Percentiles rank a stretch among this genome's conserved stretches.
These are phyloP conservation scores for Limonium bicolor DNA, from an alignment of 148 eudicot species.

Conservation along the genomic window DNA sequence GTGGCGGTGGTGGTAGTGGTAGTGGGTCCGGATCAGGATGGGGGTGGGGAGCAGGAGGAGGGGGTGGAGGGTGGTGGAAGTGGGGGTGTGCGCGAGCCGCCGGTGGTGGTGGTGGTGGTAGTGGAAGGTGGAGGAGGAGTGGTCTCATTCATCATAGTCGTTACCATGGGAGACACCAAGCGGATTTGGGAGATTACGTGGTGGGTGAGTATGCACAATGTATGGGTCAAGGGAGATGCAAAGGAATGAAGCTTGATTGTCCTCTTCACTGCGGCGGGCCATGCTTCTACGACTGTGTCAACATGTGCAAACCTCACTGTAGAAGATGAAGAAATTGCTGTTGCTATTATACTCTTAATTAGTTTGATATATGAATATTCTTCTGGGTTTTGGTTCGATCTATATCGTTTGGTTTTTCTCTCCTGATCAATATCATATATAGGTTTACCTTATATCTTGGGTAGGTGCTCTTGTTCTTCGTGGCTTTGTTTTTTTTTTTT, in stretches of 20 bases:
- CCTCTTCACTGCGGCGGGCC: conserved; percentile 73
- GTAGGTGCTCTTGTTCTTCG: too few relatives aligned
- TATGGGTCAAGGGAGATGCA: conserved; percentile 44
- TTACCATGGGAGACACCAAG: not conserved
- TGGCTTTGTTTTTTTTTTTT: too few relatives aligned
- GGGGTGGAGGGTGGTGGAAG: conserved; percentile 22
- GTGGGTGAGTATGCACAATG: conserved; percentile 63
- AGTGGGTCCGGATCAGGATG: conserved; percentile 23
- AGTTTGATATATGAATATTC: too few relatives aligned
- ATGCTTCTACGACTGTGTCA: conserved; percentile 54
- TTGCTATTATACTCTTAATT: too few relatives aligned
- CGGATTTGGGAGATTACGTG: conserved; percentile 16
- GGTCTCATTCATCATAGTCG: conserved; percentile 1
- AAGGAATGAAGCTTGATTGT: conserved; percentile 51
- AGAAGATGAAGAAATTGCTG: not conserved
- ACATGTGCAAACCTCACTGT: conserved; percentile 62
- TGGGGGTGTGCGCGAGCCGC: conserved; percentile 18
- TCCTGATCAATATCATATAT: too few relatives aligned
- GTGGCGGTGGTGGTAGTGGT: conserved; percentile 16
- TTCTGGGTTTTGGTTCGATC: too few relatives aligned
- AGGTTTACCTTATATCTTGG: too few relatives aligned
- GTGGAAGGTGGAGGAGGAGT: conserved; percentile 22
- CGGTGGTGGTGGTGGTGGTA: conserved; percentile 21
- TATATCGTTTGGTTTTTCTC: too few relatives aligned
- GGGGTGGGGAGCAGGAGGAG: conserved; percentile 20